These are phyloP conservation scores for Candida hispaniensis DNA, from an alignment of 805 yeast genomes.

Conservation along the genomic window DNA sequence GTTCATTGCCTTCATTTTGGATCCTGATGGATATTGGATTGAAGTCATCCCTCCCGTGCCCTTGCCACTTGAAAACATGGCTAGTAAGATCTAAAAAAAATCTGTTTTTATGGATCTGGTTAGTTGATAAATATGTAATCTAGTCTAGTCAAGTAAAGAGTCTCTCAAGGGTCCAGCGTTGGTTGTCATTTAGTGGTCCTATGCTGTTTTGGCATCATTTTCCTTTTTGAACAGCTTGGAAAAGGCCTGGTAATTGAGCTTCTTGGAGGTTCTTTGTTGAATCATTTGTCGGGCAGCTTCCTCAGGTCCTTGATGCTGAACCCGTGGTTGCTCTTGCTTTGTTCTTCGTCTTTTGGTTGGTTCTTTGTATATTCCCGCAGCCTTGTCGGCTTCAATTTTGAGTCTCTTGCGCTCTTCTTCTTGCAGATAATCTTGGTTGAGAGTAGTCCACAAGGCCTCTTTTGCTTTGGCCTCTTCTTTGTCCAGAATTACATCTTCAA, in stretches of 20 bases:
- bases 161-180: too few species aligned
- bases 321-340: slow-evolving; percentile 25
- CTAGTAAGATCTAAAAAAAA: slow-evolving; percentile 6
- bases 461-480: slow-evolving; percentile 64
- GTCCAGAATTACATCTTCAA: slow-evolving; percentile 47
- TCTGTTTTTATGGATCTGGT: too few species aligned
- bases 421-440: slow-evolving; percentile 73
- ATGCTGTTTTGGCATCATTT: too few species aligned
- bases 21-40: slow-evolving; percentile 84
- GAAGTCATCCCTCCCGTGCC: slow-evolving; percentile 49
- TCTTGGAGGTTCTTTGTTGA: slow-evolving; percentile 67
- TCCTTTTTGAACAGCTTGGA: slow-evolving; percentile 31
- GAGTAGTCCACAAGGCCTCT: slow-evolving; percentile 80
- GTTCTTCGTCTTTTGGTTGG: slow-evolving; percentile 31
- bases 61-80: slow-evolving; percentile 20
- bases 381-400: slow-evolving; percentile 75
- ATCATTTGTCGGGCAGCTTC: slow-evolving; percentile 69
- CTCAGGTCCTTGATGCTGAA: slow-evolving; percentile 25
- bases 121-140: too few species aligned
- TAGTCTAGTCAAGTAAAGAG: too few species aligned
- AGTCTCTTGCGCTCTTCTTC: slow-evolving; percentile 79
- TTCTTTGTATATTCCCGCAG: slow-evolving; percentile 62
- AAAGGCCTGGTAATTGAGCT: slow-evolving; percentile 80
- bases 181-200: too few species aligned
- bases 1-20: slow-evolving; percentile 71